Conservation (phyloP, 75 land plant genomes). For the Isoetes taiwanensis region DNA sequence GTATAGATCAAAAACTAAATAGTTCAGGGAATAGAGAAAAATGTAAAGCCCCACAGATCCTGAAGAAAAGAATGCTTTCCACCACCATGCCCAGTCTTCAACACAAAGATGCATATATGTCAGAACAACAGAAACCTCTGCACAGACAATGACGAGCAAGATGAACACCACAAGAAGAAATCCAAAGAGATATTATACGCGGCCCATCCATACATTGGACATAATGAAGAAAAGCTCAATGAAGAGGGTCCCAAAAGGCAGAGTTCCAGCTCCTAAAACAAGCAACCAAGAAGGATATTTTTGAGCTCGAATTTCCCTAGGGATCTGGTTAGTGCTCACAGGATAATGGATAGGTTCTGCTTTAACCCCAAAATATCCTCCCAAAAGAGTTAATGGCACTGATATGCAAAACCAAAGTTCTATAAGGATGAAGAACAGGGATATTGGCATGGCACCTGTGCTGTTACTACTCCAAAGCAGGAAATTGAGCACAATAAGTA, state of each 20-base stretch:
- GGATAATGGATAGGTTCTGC: constrained; percentile 65
- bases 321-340: constrained; percentile 81
- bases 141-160: constrained; percentile 69
- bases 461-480: constrained; percentile 67
- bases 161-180: constrained; percentile 65
- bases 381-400: constrained; percentile 63
- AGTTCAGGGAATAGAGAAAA: constrained; percentile 70
- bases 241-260: constrained; percentile 85
- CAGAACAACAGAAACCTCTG: constrained; percentile 78
- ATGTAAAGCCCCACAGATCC: constrained; percentile 79
- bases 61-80: constrained; percentile 87
- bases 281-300: constrained; percentile 86
- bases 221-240: constrained; percentile 92
- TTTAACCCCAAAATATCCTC: constrained; percentile 61
- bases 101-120: constrained; percentile 94
- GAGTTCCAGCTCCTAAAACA: constrained; percentile 82
- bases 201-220: constrained; percentile 81
- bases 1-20: constrained; percentile 60
- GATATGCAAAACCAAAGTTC: constrained; percentile 84
- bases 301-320: constrained; percentile 62
- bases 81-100: constrained; percentile 93
- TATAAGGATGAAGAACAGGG: constrained; percentile 48
- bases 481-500: constrained; percentile 54
- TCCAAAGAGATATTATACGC: constrained; percentile 82
- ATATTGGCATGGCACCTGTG: constrained; percentile 78